Evolutionary conservation across 2,329 filamentous ascomycete genomes (phyloP), one percentile per base, ranked within the genome.

Genomic region (Colletotrichum siamense): DNA sequence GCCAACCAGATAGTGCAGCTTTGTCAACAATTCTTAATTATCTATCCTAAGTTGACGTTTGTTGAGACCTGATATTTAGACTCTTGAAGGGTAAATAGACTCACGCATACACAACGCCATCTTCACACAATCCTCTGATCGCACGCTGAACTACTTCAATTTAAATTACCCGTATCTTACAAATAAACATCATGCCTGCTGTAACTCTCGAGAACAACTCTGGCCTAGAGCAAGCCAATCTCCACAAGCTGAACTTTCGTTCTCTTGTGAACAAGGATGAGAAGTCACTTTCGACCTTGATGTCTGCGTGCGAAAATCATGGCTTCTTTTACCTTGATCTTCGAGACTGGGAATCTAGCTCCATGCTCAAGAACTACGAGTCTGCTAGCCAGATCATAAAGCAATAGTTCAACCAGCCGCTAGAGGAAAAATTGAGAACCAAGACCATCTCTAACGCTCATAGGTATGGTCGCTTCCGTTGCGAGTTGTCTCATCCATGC

Each of bases 401-500:
- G 18, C 39, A 44, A 44, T 44, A 18, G 39, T 44, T 44, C 0
- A 44, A 44, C 16, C 16, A 44, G 39, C 39, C 39, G 16, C n/a
- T 44, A 18, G 39, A 44, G 16, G 39, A 44, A 18, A 44, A 44
- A 0, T 0, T n/a, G 39, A 44, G 39, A n/a, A 44, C 39, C 16
- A 18, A 44, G 16, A 44, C 39, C 39, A 44, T 44, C 39, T 44
- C 39, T 18, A 18, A 44, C 39, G 39, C 39, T n/a, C 39, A 44
- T 44, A 18, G 39, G 39, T 44, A 44, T 44, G 16, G 8, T 0
- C 16, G 2, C 16, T 6, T 9, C 39, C 5, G 0, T 6, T 44
- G 0, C 8, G 5, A n/a, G 5, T n/a, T 44, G 0, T n/a, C 16
- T n/a, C 0, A 44, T 44, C 0, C 0, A 44, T n/a, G 16, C 0